Base-by-base conservation (phyloP, 2,329 filamentous ascomycete species). In the Drechslerella dactyloides region DNA sequence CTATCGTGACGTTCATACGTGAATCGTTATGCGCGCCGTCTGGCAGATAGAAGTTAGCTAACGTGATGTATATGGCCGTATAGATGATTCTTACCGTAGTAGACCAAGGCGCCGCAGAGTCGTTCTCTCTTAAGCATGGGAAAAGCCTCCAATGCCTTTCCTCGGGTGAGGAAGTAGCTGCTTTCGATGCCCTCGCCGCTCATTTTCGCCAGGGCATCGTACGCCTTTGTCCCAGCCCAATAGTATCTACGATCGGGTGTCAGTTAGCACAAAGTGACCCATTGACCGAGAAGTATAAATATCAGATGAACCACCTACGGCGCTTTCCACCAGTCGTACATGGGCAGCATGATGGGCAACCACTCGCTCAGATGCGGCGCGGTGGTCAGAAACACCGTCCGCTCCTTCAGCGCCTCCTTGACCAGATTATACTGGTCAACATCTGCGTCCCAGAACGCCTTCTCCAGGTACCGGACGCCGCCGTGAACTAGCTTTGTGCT, bases 21-120 rank as follows among this genome's bases (percentile, higher is more conserved):
- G 91, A 94, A 80, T 96, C 91, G 78, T 96, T 96, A 81, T 96
- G 91, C 30, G 90, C 90, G 76, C 91, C 91, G 81, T 96, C 91
- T 77, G 37, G 27, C 23, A n/a, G 30, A 61, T 21, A 35, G 15
- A 13, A 24, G n/a, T 64, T 64, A 70, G 59, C 50, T 42, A 21
- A 6, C 33, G 8, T 6, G 35, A 40, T 33, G 10, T 35, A n/a
- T 10, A n/a, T 27, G 11, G 8, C 19, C n/a, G 8, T 23, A 30
- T 23, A 37, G 21, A 13, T 8, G 52, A 46, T 44, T 68, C 77
- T 59, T 80, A 85, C 85, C 85, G 79, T 96, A 96, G 83, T 96
- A 96, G 23, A 96, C 91, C 77, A 96, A 82, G 66, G 91, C 90
- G 72, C 91, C 91, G 50, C 92, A 85, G 13, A 96, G 82, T 74